Percentiles rank a stretch among this genome's conserved stretches.
Evolutionary conservation across 495 filamentous ascomycete genomes (phyloP).

Genomic region (Aspergillus wentii): DNA sequence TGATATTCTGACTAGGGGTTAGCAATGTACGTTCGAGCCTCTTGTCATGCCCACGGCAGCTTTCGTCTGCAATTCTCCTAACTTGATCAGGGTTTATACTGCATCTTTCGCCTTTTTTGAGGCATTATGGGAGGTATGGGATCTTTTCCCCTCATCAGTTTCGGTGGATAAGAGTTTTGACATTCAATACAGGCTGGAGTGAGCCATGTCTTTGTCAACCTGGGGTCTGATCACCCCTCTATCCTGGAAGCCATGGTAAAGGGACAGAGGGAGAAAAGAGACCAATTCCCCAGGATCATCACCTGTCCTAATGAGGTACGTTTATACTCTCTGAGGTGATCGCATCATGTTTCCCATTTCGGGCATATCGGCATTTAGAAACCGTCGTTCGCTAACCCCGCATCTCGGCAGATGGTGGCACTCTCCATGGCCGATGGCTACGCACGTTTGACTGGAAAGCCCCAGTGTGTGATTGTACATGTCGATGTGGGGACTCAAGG

Average conservation of each 20-base stretch:
- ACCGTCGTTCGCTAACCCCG: slow-evolving; percentile 9
- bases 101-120: slow-evolving; percentile 90
- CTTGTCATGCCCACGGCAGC: too few species aligned
- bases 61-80: too few species aligned
- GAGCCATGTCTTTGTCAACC: slow-evolving; percentile 86
- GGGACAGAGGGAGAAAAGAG: slow-evolving; percentile 61
- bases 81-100: slow-evolving; percentile 50
- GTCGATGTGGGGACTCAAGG: slow-evolving; percentile 97
- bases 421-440: slow-evolving; percentile 96
- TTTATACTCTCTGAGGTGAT: slow-evolving; percentile 1
- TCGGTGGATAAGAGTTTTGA: too few species aligned
- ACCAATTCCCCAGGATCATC: slow-evolving; percentile 77
- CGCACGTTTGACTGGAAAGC: slow-evolving; percentile 77
- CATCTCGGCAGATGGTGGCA: slow-evolving; percentile 77
- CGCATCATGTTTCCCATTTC: neutral
- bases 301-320: slow-evolving; percentile 83
- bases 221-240: slow-evolving; percentile 89
- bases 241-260: slow-evolving; percentile 97
- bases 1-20: too few species aligned
- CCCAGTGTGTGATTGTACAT: slow-evolving; percentile 91
- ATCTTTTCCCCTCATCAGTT: slow-evolving; percentile 1
- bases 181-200: slow-evolving; percentile 87
- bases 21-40: too few species aligned
- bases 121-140: slow-evolving; percentile 70
- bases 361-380: neutral